A percentile compares a stretch with the other conserved stretches of the same genome.
Conservation (phyloP, 2,329 filamentous ascomycete species). For the Sporothrix euskadiensis region DNA sequence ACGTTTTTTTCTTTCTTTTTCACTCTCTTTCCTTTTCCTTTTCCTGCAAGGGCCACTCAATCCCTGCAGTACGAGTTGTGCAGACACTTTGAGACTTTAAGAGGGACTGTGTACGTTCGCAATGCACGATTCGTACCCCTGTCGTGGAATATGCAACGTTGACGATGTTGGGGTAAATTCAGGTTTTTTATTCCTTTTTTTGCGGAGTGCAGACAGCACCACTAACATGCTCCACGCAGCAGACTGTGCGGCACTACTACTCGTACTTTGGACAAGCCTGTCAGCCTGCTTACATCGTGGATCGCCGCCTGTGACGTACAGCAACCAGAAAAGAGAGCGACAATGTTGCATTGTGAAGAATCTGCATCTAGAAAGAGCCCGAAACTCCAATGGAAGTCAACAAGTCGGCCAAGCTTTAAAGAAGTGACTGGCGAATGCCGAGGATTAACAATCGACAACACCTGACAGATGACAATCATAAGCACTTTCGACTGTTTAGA, state of each 20-base stretch:
- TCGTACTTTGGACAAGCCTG: too few relatives aligned
- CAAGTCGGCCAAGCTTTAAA: not conserved
- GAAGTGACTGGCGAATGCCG: not conserved
- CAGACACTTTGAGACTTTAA: not conserved
- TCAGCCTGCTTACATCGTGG: not conserved
- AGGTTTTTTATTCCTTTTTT: slow-evolving; percentile 16
- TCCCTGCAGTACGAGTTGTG: not conserved
- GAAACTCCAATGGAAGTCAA: not conserved
- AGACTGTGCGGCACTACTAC: not conserved
- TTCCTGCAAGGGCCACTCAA: not conserved
- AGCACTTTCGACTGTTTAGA: not conserved
- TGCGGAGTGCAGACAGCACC: not conserved
- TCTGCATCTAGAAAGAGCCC: too few relatives aligned
- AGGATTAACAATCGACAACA: not conserved
- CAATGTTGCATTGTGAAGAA: not conserved
- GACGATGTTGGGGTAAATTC: slow-evolving; percentile 12
- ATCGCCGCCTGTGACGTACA: slow-evolving; percentile 17
- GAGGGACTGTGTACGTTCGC: not conserved
- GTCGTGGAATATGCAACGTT: slow-evolving; percentile 20
- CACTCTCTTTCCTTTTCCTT: not conserved
- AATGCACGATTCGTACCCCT: not conserved
- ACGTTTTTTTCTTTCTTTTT: too few relatives aligned
- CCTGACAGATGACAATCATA: not conserved
- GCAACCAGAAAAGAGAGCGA: not conserved
- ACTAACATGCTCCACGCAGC: not conserved